Conservation (phyloP, 371 early-diverging fungal genomes). For the Mucor racemosus region DNA sequence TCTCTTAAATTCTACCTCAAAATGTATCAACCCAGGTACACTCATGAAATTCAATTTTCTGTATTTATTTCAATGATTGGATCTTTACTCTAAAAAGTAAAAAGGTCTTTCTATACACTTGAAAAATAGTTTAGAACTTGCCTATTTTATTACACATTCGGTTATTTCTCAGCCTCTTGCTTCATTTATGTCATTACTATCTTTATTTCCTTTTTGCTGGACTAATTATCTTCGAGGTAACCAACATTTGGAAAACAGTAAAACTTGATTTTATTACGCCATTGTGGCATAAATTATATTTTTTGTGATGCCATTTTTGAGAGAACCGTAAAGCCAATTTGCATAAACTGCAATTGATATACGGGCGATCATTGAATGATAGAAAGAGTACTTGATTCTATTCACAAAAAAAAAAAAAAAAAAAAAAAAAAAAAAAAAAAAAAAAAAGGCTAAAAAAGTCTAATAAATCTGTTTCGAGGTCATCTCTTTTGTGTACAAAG, state of each 20-base stretch:
- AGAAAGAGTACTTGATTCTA: not conserved
- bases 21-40: not conserved
- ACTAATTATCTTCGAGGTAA: not conserved
- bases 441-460: conserved; percentile 1
- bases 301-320: too few relatives aligned
- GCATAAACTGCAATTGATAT: not conserved
- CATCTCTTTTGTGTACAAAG: conserved; percentile 2
- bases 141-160: not conserved
- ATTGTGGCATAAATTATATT: not conserved
- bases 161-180: not conserved
- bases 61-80: not conserved
- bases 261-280: not conserved
- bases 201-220: not conserved
- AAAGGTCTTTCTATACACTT: not conserved
- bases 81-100: not conserved
- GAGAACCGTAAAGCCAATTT: not conserved
- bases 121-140: not conserved
- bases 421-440: not conserved
- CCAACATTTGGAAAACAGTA: not conserved
- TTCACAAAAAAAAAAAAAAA: not conserved
- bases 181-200: not conserved
- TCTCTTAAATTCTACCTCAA: not conserved
- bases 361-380: not conserved
- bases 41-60: too few relatives aligned
- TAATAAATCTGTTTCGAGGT: conserved; percentile 16